Evolutionary conservation across 345 rosid species (phyloP).

Genomic region (Gossypium raimondii): DNA sequence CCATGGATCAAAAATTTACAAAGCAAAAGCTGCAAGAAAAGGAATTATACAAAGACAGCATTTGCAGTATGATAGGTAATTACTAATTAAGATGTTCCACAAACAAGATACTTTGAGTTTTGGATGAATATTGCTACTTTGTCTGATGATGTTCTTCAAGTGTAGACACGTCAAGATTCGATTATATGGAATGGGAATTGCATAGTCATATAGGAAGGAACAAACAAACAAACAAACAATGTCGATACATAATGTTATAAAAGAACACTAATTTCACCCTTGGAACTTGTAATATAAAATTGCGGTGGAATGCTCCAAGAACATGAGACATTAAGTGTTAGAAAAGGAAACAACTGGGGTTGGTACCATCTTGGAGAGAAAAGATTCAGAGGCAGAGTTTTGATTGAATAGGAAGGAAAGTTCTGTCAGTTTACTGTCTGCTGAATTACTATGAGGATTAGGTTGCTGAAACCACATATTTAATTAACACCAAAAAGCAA

Average conservation of each 20-base stretch:
- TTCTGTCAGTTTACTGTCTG: slow-evolving; percentile 9
- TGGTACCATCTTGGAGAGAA: neutral
- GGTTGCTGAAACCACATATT: slow-evolving; percentile 3
- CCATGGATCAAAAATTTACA: neutral
- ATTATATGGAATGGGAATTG: neutral
- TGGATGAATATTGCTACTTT: neutral
- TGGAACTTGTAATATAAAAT: slow-evolving; percentile 15
- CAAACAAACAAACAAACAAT: neutral
- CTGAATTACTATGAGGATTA: neutral
- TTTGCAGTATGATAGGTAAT: too few relatives aligned
- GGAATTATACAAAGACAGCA: neutral
- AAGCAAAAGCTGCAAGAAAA: neutral
- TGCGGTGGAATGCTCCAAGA: slow-evolving; percentile 21
- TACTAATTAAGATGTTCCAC: too few relatives aligned
- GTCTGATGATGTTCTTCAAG: neutral
- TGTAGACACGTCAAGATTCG: neutral
- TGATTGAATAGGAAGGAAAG: neutral
- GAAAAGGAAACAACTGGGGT: slow-evolving; percentile 3
- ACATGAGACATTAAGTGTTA: slow-evolving; percentile 14
- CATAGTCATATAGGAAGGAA: too few relatives aligned
- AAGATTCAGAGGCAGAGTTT: neutral
- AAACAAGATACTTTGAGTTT: neutral
- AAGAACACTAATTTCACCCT: neutral
- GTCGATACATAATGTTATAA: neutral
- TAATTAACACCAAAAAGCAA: neutral